Evolutionary conservation across 352 stramenopile genomes (phyloP), one percentile per base, ranked within the genome.

Genomic region (Poterioochromonas sp.): DNA sequence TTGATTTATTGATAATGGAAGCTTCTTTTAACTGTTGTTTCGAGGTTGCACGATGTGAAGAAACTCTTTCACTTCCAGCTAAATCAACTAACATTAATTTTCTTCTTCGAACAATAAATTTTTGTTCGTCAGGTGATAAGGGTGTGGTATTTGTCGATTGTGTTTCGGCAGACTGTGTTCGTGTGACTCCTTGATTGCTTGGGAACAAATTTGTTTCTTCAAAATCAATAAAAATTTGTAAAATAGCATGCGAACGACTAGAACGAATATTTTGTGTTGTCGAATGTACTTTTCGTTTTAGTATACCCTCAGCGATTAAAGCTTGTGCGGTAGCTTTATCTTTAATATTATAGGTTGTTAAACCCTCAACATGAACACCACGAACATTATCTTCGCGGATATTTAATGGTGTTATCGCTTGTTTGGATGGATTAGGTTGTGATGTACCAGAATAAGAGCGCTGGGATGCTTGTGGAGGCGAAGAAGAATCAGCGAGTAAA

Each of bases 61-160:
- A 58, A n/a, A 74, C 39, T 26, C 65, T 3, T 54, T 74, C 65
- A 54, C 5, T 37, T 37, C 65, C 65, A 5, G 65, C 65, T n/a
- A 74, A 54, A 35, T 74, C 65, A 40, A 74, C 65, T 39, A 74
- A 74, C 0, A 22, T 15, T 8, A 74, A 18, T 54, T 34, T 74
- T 37, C 65, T 51, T 71, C 62, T 12, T 32, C 39, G 62, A 12
- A 71, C 8, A 47, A n/a, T n/a, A 29, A 43, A 71, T 58, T 58
- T 58, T 58, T 58, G 15, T 58, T 58, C 47, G 15, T 58, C 47
- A 58, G 15, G 47, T 15, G 47, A 15, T 26, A 15, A 26, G 47
- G 15, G 26, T 26, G 15, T 15, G 15, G 15, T 15, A 58, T 58
- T 15, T 26, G 47, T 26, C 47, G 47, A 58, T 26, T 15, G 15